Evolutionary conservation across 116 monocot species (phyloP).

Genomic region (Zostera marina): DNA sequence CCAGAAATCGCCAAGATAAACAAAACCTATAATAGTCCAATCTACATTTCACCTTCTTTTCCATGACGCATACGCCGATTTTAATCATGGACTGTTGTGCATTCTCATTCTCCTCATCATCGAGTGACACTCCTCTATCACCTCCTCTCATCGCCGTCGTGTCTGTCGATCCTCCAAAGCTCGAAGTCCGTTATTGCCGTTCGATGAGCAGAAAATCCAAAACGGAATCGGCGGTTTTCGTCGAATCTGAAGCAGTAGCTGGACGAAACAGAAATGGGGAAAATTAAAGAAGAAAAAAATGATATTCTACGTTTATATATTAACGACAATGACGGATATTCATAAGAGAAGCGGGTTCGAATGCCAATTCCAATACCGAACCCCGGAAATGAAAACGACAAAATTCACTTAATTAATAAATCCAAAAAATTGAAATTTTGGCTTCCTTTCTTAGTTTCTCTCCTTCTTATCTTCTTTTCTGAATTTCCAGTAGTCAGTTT

Average conservation of each 20-base stretch:
- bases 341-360: no score
- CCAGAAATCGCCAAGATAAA: constrained; percentile 1
- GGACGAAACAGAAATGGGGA: no score
- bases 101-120: constrained; percentile 6
- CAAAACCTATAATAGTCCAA: constrained; percentile 30
- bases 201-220: not conserved
- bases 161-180: not conserved
- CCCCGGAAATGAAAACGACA: no score
- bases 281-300: no score
- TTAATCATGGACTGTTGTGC: constrained; percentile 37
- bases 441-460: no score
- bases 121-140: not conserved
- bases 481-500: no score
- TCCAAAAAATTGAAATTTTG: no score
- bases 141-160: not conserved
- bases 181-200: not conserved
- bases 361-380: no score
- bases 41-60: constrained; percentile 92
- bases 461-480: no score
- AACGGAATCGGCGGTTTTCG: not conserved
- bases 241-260: not conserved
- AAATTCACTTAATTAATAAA: no score
- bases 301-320: no score
- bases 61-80: constrained; percentile 98
- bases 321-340: no score